Base-by-base conservation (phyloP, 176 grass and related monocot genomes). In the Cenchrus americanus region DNA sequence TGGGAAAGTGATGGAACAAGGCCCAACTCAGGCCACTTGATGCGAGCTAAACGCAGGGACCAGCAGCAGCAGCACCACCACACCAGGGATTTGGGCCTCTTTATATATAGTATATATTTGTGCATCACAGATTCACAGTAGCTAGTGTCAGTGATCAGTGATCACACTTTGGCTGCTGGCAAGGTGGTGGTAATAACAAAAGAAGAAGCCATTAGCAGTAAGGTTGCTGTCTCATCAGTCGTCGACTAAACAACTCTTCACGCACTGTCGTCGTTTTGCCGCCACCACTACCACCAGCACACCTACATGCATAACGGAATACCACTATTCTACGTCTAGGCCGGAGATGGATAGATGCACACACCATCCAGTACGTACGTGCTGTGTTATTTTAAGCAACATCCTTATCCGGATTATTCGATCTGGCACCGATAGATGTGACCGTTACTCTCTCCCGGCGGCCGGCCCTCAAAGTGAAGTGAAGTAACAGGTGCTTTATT, bases 11-110 rank as follows among this genome's bases (percentile, higher is more conserved):
- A 75, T 21, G 68, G 75, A 48, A 58, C n/a, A 50, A 54, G 46
- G 22, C 26, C 24, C 81, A 51, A 23, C 81, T 27, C 2, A 49
- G 58, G 7, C 62, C 62, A 82, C 62, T 82, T 68, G 79, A 69
- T 19, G 18, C 17, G 22, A 27, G 47, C 9, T 37, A 37, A 37
- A 10, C 10, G 10, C 76, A 73, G 47, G 47, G 79, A 68, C 70
- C 53, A 62, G 42, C 26, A 26, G 15, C 40, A 37, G 34, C 34
- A 37, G 4, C 12, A 15, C 1, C 58, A 42, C 14, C 24, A 70
- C 59, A n/a, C 18, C 80, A 52, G 50, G 60, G 15, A 27, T 21
- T 52, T 49, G 54, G 52, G 24, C 71, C 48, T 26, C 27, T 30
- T 30, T 30, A 21, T 15, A 30, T 41, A 64, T 63, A 63, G 17